Percentiles rank a stretch among this genome's conserved stretches.
phyloP scores from a whole-genome alignment of 495 filamentous ascomycete species.

The Neurospora sp. region DNA sequence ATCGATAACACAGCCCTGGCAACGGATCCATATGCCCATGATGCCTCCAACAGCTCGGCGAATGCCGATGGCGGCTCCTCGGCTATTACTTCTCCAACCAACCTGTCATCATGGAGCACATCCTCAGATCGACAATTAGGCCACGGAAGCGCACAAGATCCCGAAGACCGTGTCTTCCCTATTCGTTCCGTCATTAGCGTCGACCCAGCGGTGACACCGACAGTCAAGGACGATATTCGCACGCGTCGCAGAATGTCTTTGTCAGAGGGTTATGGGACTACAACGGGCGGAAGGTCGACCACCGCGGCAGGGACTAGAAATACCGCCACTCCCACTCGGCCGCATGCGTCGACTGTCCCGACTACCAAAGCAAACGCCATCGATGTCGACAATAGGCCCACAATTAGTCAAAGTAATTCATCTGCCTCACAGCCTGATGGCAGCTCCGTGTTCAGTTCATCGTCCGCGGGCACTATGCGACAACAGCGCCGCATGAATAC shows the following conservation, averaged over 20 bases:
- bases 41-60: neutral
- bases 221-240: conserved; percentile 17
- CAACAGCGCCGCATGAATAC: conserved; percentile 14
- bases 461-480: neutral
- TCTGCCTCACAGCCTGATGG: neutral
- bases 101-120: conserved; percentile 17
- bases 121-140: conserved; percentile 17
- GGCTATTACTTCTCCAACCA: conserved; percentile 4
- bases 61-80: conserved; percentile 2
- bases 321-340: neutral
- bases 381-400: neutral
- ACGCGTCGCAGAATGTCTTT: conserved; percentile 9
- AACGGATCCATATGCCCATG: neutral
- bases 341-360: neutral
- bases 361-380: neutral
- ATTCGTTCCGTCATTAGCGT: conserved; percentile 76
- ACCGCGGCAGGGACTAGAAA: neutral
- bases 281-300: neutral
- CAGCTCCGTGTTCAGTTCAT: neutral
- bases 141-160: conserved; percentile 19
- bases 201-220: conserved; percentile 32
- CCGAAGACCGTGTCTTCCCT: conserved; percentile 65
- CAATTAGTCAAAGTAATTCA: neutral
- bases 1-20: neutral
- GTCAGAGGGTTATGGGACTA: conserved; percentile 6